These are phyloP conservation scores for Mycosphaerella arachidis DNA, from an alignment of 2,329 filamentous ascomycete genomes.

Conservation along the genomic window DNA sequence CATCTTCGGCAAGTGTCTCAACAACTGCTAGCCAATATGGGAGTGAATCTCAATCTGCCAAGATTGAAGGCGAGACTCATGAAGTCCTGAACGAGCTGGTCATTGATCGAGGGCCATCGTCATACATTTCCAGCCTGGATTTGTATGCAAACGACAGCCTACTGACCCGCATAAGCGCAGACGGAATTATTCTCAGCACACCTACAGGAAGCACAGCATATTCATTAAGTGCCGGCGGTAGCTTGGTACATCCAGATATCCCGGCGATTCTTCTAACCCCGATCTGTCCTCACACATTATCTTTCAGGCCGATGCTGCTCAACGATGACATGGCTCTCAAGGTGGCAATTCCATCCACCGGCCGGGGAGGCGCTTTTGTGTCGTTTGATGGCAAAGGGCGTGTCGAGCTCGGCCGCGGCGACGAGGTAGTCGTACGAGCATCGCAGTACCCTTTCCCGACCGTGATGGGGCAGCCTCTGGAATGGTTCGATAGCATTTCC, in stretches of 20 bases:
- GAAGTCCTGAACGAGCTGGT: slow-evolving; percentile 98
- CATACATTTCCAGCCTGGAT: slow-evolving; percentile 95
- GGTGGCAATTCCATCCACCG: slow-evolving; percentile 77
- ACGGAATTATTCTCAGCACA: slow-evolving; percentile 96
- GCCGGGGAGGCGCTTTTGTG: slow-evolving; percentile 90
- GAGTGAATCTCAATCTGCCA: slow-evolving; percentile 47
- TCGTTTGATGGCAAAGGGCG: slow-evolving; percentile 97
- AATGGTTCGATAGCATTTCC: slow-evolving; percentile 96
- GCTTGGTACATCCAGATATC: slow-evolving; percentile 92
- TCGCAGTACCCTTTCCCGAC: slow-evolving; percentile 97
- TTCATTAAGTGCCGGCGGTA: slow-evolving; percentile 90
- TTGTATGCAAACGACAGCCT: slow-evolving; percentile 93
- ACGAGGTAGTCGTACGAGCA: slow-evolving; percentile 93
- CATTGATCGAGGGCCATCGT: slow-evolving; percentile 92
- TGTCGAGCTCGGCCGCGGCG: slow-evolving; percentile 85
- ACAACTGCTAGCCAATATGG: slow-evolving; percentile 22
- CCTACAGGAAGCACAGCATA: slow-evolving; percentile 90
- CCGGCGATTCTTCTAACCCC: slow-evolving; percentile 94
- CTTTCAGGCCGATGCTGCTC: slow-evolving; percentile 95
- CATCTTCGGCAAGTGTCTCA: slow-evolving; percentile 30
- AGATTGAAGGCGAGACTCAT: slow-evolving; percentile 87
- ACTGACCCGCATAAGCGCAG: slow-evolving; percentile 90
- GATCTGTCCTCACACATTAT: slow-evolving; percentile 94
- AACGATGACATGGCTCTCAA: slow-evolving; percentile 91
- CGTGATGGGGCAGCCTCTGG: slow-evolving; percentile 79